These are phyloP conservation scores for Amanita rubescens DNA, from an alignment of 768 basidiomycete species.

Conservation along the genomic window DNA sequence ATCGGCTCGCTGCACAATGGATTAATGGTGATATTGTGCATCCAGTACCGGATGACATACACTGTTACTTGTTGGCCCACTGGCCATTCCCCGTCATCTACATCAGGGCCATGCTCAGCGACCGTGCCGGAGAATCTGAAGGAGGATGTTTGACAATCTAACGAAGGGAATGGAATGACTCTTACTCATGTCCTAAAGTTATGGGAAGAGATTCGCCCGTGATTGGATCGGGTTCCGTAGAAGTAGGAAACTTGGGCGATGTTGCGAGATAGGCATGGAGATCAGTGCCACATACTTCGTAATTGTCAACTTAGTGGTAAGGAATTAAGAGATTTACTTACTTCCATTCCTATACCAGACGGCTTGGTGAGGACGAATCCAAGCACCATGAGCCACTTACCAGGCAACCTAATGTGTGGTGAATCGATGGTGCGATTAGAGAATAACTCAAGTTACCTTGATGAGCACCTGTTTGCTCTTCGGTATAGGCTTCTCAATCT, in stretches of 20 bases:
- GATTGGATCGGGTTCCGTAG: constrained; percentile 24
- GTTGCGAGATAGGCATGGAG: constrained; percentile 33
- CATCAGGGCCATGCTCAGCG: constrained; percentile 24
- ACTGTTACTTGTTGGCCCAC: constrained; percentile 27
- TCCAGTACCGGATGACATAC: constrained; percentile 15
- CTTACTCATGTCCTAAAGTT: constrained; percentile 40
- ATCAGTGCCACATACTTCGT: constrained; percentile 38
- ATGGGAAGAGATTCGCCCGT: constrained; percentile 34
- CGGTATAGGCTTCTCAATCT: constrained; percentile 29
- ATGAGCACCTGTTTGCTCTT: constrained; percentile 35
- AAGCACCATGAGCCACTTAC: constrained; percentile 12
- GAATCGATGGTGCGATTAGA: neutral
- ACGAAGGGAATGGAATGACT: neutral
- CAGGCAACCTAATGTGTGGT: constrained; percentile 18
- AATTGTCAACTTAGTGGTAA: neutral
- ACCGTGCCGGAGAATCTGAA: constrained; percentile 29
- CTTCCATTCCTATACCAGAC: constrained; percentile 22
- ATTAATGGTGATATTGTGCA: neutral
- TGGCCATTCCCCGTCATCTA: constrained; percentile 25
- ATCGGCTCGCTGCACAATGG: constrained; percentile 31
- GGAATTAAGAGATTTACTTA: constrained; percentile 11
- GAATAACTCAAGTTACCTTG: constrained; percentile 24
- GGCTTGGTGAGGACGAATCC: neutral
- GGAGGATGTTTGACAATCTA: neutral
- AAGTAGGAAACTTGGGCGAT: constrained; percentile 23